Evolutionary conservation across 768 basidiomycete species (phyloP).

Genomic region (Podaxis sp.): DNA sequence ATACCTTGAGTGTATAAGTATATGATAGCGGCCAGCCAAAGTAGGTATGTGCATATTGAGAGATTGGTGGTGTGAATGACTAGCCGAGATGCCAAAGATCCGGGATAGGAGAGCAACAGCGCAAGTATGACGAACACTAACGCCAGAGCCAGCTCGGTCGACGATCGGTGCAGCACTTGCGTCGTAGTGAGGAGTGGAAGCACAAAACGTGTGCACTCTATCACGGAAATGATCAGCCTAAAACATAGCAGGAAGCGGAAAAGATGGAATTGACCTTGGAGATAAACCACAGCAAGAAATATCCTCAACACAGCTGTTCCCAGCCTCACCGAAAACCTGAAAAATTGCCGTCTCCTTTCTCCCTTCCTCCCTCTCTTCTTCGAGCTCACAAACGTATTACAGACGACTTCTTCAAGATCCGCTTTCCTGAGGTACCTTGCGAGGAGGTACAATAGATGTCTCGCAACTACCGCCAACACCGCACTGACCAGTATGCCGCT

Average conservation of each 20-base stretch:
- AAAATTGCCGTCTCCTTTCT: slow-evolving; percentile 39
- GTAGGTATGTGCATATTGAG: slow-evolving; percentile 59
- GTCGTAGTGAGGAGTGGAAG: slow-evolving; percentile 44
- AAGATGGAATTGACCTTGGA: slow-evolving; percentile 51
- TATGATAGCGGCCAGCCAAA: slow-evolving; percentile 55
- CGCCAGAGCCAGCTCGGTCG: slow-evolving; percentile 27
- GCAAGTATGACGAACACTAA: slow-evolving; percentile 39
- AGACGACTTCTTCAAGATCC: slow-evolving; percentile 63
- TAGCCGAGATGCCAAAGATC: slow-evolving; percentile 52
- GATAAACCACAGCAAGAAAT: slow-evolving; percentile 57
- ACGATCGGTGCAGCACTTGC: slow-evolving; percentile 34
- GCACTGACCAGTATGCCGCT: slow-evolving; percentile 52
- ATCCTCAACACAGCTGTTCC: slow-evolving; percentile 46
- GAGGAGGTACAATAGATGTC: slow-evolving; percentile 79
- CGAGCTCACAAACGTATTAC: slow-evolving; percentile 51
- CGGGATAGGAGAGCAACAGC: slow-evolving; percentile 51
- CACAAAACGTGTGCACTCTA: slow-evolving; percentile 55
- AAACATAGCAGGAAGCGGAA: neutral
- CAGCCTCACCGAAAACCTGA: slow-evolving; percentile 44
- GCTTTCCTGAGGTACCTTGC: slow-evolving; percentile 65
- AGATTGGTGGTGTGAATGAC: slow-evolving; percentile 55
- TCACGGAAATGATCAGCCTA: neutral
- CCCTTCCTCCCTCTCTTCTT: slow-evolving; percentile 43
- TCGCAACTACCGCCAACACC: slow-evolving; percentile 54
- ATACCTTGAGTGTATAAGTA: slow-evolving; percentile 51